These are phyloP conservation scores for Gomphus bonarii DNA, from an alignment of 1,284 basidiomycete genomes.

Conservation along the genomic window DNA sequence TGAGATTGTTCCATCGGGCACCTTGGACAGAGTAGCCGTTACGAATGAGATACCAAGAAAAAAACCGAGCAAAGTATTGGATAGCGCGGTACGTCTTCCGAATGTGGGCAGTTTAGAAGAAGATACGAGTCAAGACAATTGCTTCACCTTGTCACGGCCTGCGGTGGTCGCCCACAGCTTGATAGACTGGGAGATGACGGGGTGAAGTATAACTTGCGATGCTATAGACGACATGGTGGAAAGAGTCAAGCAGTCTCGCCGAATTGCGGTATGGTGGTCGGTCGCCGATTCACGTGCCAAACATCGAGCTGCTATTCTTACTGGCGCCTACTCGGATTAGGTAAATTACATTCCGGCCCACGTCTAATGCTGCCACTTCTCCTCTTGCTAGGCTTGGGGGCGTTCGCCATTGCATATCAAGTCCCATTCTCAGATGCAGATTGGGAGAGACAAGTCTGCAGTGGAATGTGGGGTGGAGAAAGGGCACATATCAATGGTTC, in stretches of 20 bases:
- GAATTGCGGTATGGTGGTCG: not conserved
- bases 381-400: slow-evolving; percentile 1
- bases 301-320: not conserved
- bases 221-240: slow-evolving; percentile 49
- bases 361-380: slow-evolving; percentile 3
- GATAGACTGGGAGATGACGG: slow-evolving; percentile 63
- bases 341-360: not conserved
- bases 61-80: slow-evolving; percentile 88
- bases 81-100: slow-evolving; percentile 76
- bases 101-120: not conserved
- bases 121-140: not conserved
- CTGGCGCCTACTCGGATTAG: not conserved
- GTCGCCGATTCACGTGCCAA: slow-evolving; percentile 1
- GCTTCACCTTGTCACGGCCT: slow-evolving; percentile 78
- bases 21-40: slow-evolving; percentile 58
- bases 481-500: slow-evolving; percentile 73
- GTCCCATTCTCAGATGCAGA: slow-evolving; percentile 65
- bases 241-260: not conserved
- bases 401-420: slow-evolving; percentile 39
- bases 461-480: slow-evolving; percentile 83
- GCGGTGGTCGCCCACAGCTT: slow-evolving; percentile 74
- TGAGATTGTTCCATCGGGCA: slow-evolving; percentile 69
- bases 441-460: slow-evolving; percentile 82
- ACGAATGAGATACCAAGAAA: slow-evolving; percentile 72
- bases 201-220: slow-evolving; percentile 78